Conservation (phyloP, 2,329 filamentous ascomycete genomes). For the Botrytis squamosa region DNA sequence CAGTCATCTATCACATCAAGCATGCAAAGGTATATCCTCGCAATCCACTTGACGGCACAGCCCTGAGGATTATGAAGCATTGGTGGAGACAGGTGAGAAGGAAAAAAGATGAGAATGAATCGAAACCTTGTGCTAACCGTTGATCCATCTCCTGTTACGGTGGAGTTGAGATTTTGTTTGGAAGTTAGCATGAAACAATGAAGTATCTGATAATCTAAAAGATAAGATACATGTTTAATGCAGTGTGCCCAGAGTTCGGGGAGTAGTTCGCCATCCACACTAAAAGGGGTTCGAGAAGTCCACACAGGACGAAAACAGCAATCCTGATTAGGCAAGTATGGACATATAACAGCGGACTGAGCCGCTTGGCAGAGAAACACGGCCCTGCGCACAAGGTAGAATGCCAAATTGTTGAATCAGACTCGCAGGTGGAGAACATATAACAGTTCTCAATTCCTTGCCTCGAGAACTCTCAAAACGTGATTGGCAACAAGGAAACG, state of each 20-base stretch:
- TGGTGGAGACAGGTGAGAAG: not conserved
- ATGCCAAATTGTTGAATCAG: not conserved
- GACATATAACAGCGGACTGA: not conserved
- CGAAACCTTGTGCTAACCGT: conserved; percentile 6
- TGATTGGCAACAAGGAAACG: not conserved
- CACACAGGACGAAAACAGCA: not conserved
- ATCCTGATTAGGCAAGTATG: conserved; percentile 5
- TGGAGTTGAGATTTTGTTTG: not conserved
- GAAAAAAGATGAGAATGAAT: conserved; percentile 3
- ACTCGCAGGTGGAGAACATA: not conserved
- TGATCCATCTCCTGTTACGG: conserved; percentile 4
- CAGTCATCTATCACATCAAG: conserved; percentile 14
- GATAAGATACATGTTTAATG: conserved; percentile 12
- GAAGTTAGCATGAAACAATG: not conserved
- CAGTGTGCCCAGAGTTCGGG: not conserved
- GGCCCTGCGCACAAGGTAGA: not conserved
- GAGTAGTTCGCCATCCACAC: conserved; percentile 6
- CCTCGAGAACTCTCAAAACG: not conserved
- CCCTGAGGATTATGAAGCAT: not conserved
- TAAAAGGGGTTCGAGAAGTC: conserved; percentile 11
- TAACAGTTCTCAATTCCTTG: not conserved
- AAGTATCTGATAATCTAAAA: conserved; percentile 8
- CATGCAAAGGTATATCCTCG: not conserved
- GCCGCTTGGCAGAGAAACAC: not conserved
- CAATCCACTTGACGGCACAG: not conserved